Evolutionary conservation across 2,329 filamentous ascomycete genomes (phyloP), one percentile per base, ranked within the genome.

Genomic region (Didymella segeticola): DNA sequence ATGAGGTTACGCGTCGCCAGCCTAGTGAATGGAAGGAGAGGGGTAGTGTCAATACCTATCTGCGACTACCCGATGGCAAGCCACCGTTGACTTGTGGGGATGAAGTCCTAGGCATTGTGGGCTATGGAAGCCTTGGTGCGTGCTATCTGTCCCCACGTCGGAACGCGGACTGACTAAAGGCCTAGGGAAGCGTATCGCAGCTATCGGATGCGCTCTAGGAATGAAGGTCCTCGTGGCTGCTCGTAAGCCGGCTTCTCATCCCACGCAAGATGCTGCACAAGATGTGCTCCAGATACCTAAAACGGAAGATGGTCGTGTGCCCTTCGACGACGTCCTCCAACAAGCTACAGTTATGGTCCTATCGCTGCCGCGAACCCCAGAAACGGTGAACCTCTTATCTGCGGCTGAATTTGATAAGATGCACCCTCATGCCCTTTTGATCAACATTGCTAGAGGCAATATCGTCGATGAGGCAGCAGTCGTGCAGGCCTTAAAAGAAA

Each of bases 401-500:
- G 62, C 63, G 2, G 34, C 66, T 11, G 80, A 83, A 58, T 71
- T 83, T 17, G 63, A 69, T 14, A 62, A 62, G 7, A 83, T 83
- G 78, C 72, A 75, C 7, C 67, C 68, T 0, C 74, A 79, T 46
- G 71, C 78, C 2, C 64, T 82, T 3, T 34, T 83, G 10, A 69
- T 83, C 51, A 83, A 83, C 53, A 76, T 82, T 31, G 74, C 78
- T 3, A 75, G 81, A 19, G 81, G 81, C 12, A 80, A 80, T 1
- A 78, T 82, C 14, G 76, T 83, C 14, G 77, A 83, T 45, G 82
- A 83, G 63, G 66, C 66, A 1, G 80, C 80, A 4, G 67, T 83
- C 11, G 72, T 78, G 14, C 66, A 68, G 15, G 80, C 80, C 1
- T 59, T 83, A 47, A 75, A 72, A 38, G 68, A 78, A n/a, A 71